Percentiles rank a stretch among this genome's conserved stretches.
Evolutionary conservation across 2,329 filamentous ascomycete species (phyloP).

Genomic region (Hypoxylon sp.): DNA sequence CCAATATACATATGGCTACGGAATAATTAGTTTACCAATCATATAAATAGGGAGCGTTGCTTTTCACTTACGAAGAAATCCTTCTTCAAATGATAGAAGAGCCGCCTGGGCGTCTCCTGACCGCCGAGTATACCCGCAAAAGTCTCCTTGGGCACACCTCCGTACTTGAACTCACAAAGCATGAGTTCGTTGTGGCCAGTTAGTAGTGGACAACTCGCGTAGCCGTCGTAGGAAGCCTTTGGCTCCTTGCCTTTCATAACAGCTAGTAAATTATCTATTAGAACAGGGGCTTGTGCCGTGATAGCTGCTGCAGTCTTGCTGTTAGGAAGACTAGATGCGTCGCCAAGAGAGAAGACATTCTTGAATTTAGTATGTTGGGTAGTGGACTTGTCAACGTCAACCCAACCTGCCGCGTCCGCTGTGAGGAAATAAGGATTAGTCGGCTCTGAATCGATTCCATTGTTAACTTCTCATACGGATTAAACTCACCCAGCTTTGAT

Average conservation of each 20-base stretch:
- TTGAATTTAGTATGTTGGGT: slow-evolving; percentile 56
- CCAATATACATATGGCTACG: slow-evolving; percentile 52
- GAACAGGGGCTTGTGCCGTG: slow-evolving; percentile 60
- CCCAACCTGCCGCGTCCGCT: slow-evolving; percentile 58
- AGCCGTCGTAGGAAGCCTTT: slow-evolving; percentile 59
- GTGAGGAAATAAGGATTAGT: slow-evolving; percentile 63
- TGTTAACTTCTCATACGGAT: not conserved
- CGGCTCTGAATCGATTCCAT: not conserved
- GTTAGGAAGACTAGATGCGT: slow-evolving; percentile 58
- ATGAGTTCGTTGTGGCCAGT: slow-evolving; percentile 62
- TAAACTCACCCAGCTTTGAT: slow-evolving; percentile 56
- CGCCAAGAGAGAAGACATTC: slow-evolving; percentile 60
- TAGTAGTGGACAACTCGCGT: slow-evolving; percentile 63
- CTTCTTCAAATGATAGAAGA: slow-evolving; percentile 63
- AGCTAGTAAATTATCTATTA: slow-evolving; percentile 60
- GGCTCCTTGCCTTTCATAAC: slow-evolving; percentile 55
- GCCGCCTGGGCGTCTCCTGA: slow-evolving; percentile 57
- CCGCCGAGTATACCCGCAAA: slow-evolving; percentile 56
- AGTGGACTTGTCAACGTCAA: slow-evolving; percentile 55
- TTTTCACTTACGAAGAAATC: slow-evolving; percentile 58
- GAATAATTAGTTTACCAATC: slow-evolving; percentile 19
- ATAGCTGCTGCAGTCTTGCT: slow-evolving; percentile 64
- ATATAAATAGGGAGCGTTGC: not conserved
- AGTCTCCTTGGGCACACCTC: slow-evolving; percentile 62
- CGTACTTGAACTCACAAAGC: slow-evolving; percentile 65